Base-by-base conservation (phyloP, 768 basidiomycete genomes). In the Dentipellis sp. region DNA sequence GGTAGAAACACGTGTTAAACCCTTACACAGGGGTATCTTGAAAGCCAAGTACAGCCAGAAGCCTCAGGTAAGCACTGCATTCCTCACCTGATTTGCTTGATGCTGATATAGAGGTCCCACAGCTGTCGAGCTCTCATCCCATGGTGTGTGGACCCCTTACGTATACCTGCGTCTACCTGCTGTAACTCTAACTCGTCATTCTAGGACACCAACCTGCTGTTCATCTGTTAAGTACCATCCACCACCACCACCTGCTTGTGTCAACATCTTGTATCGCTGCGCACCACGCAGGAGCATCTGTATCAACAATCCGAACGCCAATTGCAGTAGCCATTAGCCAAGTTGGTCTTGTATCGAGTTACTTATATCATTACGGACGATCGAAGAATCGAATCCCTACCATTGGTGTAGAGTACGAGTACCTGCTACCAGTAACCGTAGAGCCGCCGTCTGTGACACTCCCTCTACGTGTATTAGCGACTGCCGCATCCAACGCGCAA, bases 41-140 rank as follows among this genome's bases (percentile, higher is more conserved):
- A 69, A 76, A 47, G 75, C 76, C 12, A 75, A 80, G 58, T 91
- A 78, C 68, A 80, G 78, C 62, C 87, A 90, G 75, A 85, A 79
- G 59, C 84, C 86, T 4, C 88, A 85, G 53, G 60, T 60, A 3
- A 45, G 51, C 6, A 5, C 14, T 35, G 21, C 22, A 12, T 11
- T 2, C 17, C 8, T 39, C 17, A 38, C 39, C 19, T 19, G 10
- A 34, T 19, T 37, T 6, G 21, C 11, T 17, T 38, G 14, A 37
- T 42, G 22, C 16, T 58, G 12, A 54, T 29, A 40, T 11, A n/a
- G n/a, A n/a, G n/a, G 36, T 23, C 6, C 8, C 36, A 19, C 49
- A 72, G 68, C 67, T 91, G 14, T 85, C 84, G 8, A 84, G 82
- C 57, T 88, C 88, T 14, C 88, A 89, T 60, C 84, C 77, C 4